phyloP scores from a whole-genome alignment of 345 rosid genomes.

The Bruguiera sexangula region DNA sequence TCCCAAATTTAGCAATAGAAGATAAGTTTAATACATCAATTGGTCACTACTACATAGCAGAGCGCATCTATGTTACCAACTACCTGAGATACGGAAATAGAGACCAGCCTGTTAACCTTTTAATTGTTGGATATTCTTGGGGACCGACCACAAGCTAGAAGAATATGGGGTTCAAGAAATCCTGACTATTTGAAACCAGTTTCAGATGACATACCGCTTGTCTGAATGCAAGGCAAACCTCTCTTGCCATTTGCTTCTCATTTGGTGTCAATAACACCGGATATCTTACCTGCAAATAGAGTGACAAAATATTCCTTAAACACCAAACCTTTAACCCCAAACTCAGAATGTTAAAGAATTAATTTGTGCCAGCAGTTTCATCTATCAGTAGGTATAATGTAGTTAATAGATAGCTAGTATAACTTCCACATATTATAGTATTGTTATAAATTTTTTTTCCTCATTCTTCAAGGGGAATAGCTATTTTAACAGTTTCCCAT shows the following conservation, averaged over 20 bases:
- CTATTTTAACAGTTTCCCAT: too few species aligned
- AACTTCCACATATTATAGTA: too few species aligned
- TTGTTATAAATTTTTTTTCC: too few species aligned
- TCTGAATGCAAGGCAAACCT: slow-evolving; percentile 93
- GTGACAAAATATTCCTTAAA: neutral
- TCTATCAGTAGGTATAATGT: too few species aligned
- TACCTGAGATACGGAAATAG: neutral
- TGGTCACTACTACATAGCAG: neutral
- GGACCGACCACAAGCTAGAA: neutral
- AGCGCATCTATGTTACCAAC: neutral
- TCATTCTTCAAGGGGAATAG: too few species aligned
- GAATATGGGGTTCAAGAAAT: neutral
- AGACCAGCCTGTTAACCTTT: neutral
- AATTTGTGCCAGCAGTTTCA: too few species aligned
- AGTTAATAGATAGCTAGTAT: too few species aligned
- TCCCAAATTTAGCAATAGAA: neutral
- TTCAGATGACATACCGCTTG: slow-evolving; percentile 66
- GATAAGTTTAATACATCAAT: neutral
- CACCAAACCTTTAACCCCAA: neutral
- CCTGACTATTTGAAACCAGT: neutral
- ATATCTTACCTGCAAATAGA: slow-evolving; percentile 66
- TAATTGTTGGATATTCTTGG: too few species aligned
- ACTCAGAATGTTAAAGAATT: neutral
- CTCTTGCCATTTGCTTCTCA: slow-evolving; percentile 99
- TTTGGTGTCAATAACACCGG: slow-evolving; percentile 86